Evolutionary conservation across 2,329 filamentous ascomycete genomes (phyloP).

Genomic region (Boeremia exigua): DNA sequence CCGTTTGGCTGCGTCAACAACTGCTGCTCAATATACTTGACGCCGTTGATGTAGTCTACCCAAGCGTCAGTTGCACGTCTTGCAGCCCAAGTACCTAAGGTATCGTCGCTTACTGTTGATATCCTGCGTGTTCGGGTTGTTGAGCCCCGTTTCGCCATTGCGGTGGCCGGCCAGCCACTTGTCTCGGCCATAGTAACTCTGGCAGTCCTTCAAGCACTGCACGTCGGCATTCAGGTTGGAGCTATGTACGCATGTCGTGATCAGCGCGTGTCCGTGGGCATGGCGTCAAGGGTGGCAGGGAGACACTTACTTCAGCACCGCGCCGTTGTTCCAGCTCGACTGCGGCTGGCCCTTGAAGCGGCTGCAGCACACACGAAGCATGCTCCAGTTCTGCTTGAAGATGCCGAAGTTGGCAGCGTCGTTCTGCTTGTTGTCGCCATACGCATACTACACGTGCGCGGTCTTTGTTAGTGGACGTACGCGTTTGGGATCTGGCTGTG

Average conservation of each 20-base stretch:
- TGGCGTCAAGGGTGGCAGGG: too few species aligned
- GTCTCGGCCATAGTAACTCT: conserved; percentile 1
- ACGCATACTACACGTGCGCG: neutral
- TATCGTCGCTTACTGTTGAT: conserved; percentile 2
- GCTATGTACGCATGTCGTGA: too few species aligned
- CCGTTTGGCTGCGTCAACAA: conserved; percentile 3
- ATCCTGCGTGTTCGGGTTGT: conserved; percentile 6
- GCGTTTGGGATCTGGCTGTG: too few species aligned
- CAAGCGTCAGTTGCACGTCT: neutral
- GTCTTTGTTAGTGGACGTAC: neutral
- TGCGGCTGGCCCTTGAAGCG: conserved; percentile 10
- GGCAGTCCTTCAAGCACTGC: conserved; percentile 8
- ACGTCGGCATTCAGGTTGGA: conserved; percentile 4
- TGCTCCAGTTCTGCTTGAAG: conserved; percentile 11
- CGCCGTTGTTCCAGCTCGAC: conserved; percentile 4
- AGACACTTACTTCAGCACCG: conserved; percentile 8
- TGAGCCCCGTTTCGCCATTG: conserved; percentile 2
- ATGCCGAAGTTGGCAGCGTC: conserved; percentile 8
- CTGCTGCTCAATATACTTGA: conserved; percentile 8
- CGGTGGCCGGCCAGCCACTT: conserved; percentile 8
- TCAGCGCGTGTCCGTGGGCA: neutral
- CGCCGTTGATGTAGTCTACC: conserved; percentile 7
- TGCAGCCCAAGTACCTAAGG: neutral
- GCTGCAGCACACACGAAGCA: conserved; percentile 4
- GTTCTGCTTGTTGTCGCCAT: conserved; percentile 10